Evolutionary conservation across 176 grass and related monocot genomes (phyloP).

Genomic region (Luzula sylvatica): DNA sequence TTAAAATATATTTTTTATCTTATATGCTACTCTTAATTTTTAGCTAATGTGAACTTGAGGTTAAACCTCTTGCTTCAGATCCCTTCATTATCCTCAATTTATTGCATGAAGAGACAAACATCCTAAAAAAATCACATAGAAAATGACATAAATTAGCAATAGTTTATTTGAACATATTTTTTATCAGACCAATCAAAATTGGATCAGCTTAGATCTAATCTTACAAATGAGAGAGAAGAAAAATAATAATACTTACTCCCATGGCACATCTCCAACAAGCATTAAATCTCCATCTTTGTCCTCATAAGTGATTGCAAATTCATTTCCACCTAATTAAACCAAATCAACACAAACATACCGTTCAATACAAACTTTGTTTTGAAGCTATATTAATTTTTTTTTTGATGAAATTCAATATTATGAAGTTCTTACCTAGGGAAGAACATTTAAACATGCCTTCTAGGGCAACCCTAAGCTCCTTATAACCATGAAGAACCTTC

Average conservation of each 20-base stretch:
- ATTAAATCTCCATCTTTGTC: constrained; percentile 37
- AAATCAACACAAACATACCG: too few species aligned
- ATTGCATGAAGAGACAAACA: constrained; percentile 31
- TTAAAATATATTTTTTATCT: too few species aligned
- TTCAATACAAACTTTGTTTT: not conserved
- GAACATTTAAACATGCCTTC: constrained; percentile 35
- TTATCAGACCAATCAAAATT: too few species aligned
- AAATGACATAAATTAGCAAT: not conserved
- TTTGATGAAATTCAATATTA: too few species aligned
- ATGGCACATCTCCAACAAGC: constrained; percentile 36
- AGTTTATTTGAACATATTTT: not conserved
- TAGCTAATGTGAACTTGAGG: constrained; percentile 9
- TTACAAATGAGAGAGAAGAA: too few species aligned
- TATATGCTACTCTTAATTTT: too few species aligned
- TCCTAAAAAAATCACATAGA: constrained; percentile 23
- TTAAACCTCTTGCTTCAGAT: constrained; percentile 33
- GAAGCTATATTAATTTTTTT: too few species aligned
- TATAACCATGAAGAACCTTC: constrained; percentile 24
- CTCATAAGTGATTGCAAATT: constrained; percentile 30
- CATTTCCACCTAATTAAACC: constrained; percentile 23
- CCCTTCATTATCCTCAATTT: constrained; percentile 37
- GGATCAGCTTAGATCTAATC: too few species aligned
- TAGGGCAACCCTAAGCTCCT: constrained; percentile 22
- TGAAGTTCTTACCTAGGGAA: constrained; percentile 32
- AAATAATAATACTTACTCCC: constrained; percentile 28